A percentile compares a stretch with the other conserved stretches of the same genome.
Conservation (phyloP, 306 rosid genomes). For the Delonix regia region DNA sequence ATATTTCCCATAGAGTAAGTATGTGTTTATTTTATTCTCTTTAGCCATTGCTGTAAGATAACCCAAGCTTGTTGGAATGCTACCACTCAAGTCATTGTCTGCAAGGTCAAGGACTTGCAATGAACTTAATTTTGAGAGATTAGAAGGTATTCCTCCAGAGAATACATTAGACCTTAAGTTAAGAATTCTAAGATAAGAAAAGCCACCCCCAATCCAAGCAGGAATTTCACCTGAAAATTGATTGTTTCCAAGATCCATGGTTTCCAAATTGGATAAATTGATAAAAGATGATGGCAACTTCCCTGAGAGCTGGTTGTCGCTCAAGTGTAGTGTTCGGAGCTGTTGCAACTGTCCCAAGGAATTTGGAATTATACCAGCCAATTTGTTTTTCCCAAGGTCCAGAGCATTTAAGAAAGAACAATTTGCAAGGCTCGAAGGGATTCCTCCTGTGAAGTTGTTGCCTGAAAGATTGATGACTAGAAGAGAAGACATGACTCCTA, state of each 20-base stretch:
- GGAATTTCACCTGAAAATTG: constrained; percentile 39
- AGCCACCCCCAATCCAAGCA: constrained; percentile 42
- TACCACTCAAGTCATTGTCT: constrained; percentile 42
- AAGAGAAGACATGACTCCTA: constrained; percentile 17
- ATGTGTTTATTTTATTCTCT: neutral
- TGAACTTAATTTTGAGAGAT: constrained; percentile 43
- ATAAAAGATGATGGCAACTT: constrained; percentile 44
- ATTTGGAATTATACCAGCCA: constrained; percentile 43
- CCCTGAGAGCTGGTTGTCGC: constrained; percentile 40
- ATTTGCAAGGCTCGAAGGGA: constrained; percentile 45
- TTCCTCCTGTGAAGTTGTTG: constrained; percentile 45
- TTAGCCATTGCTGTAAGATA: constrained; percentile 35
- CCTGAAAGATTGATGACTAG: constrained; percentile 45
- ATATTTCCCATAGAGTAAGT: neutral
- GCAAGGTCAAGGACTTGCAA: constrained; percentile 55
- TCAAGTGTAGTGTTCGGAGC: constrained; percentile 45
- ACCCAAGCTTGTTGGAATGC: constrained; percentile 44
- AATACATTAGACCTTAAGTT: constrained; percentile 52
- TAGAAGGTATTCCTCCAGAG: constrained; percentile 34
- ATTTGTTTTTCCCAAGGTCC: constrained; percentile 43
- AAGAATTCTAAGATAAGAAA: constrained; percentile 36
- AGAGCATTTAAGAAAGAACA: constrained; percentile 34
- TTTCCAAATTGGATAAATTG: constrained; percentile 45
- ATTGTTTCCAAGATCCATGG: constrained; percentile 50
- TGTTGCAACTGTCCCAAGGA: constrained; percentile 35